Evolutionary conservation across 2,329 filamentous ascomycete species (phyloP), one percentile per base, ranked within the genome.

Genomic region (Aaosphaeria arxii): DNA sequence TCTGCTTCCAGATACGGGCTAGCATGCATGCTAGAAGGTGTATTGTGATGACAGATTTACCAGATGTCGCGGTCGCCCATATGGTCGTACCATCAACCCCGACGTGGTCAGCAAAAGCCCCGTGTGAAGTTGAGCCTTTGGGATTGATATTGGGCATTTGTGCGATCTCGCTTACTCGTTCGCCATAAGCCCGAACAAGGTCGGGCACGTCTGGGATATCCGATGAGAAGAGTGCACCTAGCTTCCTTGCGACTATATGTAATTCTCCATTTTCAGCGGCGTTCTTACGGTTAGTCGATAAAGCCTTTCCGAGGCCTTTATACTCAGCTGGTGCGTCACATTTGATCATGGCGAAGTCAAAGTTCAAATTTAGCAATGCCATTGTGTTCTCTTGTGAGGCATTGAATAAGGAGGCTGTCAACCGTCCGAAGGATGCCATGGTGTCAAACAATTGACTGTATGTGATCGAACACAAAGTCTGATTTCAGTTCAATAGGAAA

Each of bases 281-380:
- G 1, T 62, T 13, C 24, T 61, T 58, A 5, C 74, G 52, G 4
- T 43, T 52, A 1, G 17, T 13, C 0, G 72, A 69, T 0, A 78
- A 48, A 0, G 48, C 35, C 0, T 45, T 38, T 0, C 70, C 71
- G 0, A 77, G 30, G 0, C 40, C 55, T 13, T 57, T 51, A 36
- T 63, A 75, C 47, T 76, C 73, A 7, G 43, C 44, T 0, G 74
- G 73, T 1, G 73, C 70, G 45, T 75, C 69, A 2, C 64, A 44
- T 48, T 74, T 75, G 36, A 72, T 46, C 1, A 77, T 49, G 0
- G 70, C 61, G 48, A 77, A 77, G 45, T 77, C 73, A 47, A 75
- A 67, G 46, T 77, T 75, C 49, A 74, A 7, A 24, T 58, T 57
- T 28, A 52, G 56, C 6, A 45, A 30, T 5, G 56, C 53, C 3